phyloP scores from a whole-genome alignment of 1,139 yeast genomes.

The Yamadazyma aaseri region DNA sequence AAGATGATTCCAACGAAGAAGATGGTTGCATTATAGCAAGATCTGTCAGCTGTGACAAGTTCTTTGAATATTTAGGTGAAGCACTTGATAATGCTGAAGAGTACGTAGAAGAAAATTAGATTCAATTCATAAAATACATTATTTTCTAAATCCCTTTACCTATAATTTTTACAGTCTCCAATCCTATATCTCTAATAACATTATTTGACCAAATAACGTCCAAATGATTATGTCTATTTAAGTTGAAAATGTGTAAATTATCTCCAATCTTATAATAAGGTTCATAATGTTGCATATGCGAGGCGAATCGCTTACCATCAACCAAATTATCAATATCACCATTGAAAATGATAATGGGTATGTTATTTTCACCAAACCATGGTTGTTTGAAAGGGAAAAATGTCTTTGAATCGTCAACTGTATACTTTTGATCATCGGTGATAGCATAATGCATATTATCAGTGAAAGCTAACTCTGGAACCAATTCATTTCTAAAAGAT shows the following conservation, averaged over 20 bases:
- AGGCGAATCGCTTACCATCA: constrained; percentile 54
- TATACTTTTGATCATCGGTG: constrained; percentile 15
- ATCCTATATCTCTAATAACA: constrained; percentile 33
- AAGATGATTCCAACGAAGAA: constrained; percentile 27
- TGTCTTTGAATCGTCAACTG: constrained; percentile 47
- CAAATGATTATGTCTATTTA: constrained; percentile 52
- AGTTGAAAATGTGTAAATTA: constrained; percentile 34
- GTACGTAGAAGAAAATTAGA: constrained; percentile 4
- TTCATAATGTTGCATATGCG: constrained; percentile 55
- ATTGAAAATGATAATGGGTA: constrained; percentile 58
- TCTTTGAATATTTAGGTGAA: constrained; percentile 26
- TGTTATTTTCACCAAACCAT: constrained; percentile 57
- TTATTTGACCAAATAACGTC: constrained; percentile 61
- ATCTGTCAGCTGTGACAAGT: constrained; percentile 42
- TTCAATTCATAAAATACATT: too few relatives aligned
- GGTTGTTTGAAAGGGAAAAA: constrained; percentile 47
- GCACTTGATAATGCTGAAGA: constrained; percentile 16
- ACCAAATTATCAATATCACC: constrained; percentile 69
- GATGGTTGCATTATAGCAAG: constrained; percentile 47
- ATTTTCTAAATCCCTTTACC: background rate
- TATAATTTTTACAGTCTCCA: constrained; percentile 6
- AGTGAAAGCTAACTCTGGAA: constrained; percentile 30
- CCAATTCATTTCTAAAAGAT: constrained; percentile 42
- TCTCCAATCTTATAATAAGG: constrained; percentile 36
- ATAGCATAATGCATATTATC: constrained; percentile 25